Base-by-base conservation (phyloP, 2,329 filamentous ascomycete species). In the Colletotrichum spinosum region DNA sequence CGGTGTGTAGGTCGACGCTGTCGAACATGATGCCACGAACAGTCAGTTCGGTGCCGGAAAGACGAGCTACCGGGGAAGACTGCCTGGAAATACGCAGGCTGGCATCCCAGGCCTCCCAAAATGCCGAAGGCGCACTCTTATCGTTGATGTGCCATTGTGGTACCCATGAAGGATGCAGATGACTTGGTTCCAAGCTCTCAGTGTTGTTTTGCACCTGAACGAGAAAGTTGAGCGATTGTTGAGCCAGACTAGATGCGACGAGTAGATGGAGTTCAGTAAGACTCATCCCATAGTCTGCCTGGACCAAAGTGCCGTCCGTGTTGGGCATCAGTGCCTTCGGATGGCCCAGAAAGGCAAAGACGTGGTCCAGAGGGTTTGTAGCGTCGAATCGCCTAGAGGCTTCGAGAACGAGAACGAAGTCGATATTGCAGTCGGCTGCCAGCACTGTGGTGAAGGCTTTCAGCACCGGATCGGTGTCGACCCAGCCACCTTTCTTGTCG, bases 21-120 rank as follows among this genome's bases (percentile, higher is more conserved):
- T 54, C 51, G 35, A 42, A 41, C 3, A 54, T 7, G 7, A 54
- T 8, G 4, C 35, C 51, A 5, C 13, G 9, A 9, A 54, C 51
- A 8, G 6, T 2, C 8, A 54, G 51, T 25, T 42, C 17, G 9
- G n/a, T 33, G 7, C 7, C 37, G 8, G 15, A 11, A 8, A 54
- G n/a, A 8, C 39, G 11, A 5, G 51, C 51, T 11, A 11, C 6
- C n/a, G 15, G 41, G 8, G 13, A 6, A 12, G 10, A 9, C 15
- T 42, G 51, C 7, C 25, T 25, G 9, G 51, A 39, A 12, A 41
- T 41, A 8, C 51, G 51, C 8, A 54, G 51, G 8, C 51, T 54
- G 8, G 51, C 15, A 17, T 54, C 51, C 51, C 51, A 54, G n/a
- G 51, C 51, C 15, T 54, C 51, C 51, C 51, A 54, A 17, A 54